Conservation (phyloP, 345 rosid species). For the Populus pruinosa region DNA sequence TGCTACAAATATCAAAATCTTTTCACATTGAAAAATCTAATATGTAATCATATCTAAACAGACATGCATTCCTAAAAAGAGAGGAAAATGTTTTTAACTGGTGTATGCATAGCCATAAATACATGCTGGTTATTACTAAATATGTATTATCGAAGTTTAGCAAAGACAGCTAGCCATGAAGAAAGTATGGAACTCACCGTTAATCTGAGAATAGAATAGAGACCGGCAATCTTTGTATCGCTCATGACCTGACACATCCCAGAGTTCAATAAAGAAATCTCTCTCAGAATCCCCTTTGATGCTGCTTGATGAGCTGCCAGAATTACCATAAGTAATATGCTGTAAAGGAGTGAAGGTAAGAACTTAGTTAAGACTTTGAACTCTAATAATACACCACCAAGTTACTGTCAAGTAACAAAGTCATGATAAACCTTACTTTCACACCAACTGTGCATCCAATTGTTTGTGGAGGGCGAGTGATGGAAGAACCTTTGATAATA, state of each 20-base stretch:
- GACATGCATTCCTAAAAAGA: background rate
- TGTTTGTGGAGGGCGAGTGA: constrained; percentile 78
- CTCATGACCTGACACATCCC: constrained; percentile 99
- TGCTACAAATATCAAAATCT: background rate
- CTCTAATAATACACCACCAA: constrained; percentile 6
- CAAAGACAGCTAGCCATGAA: background rate
- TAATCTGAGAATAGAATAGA: constrained; percentile 87
- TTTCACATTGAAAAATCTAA: background rate
- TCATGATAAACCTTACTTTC: constrained; percentile 51
- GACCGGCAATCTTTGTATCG: constrained; percentile 96
- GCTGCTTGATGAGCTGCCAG: constrained; percentile 91
- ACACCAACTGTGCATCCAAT: constrained; percentile 94
- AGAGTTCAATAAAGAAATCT: constrained; percentile 96
- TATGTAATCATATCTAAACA: background rate
- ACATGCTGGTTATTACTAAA: background rate
- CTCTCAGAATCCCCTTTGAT: constrained; percentile 84
- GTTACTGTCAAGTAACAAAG: background rate
- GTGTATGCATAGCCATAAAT: background rate
- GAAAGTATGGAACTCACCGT: constrained; percentile 48
- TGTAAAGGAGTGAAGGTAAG: constrained; percentile 26
- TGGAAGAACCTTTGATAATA: constrained; percentile 69
- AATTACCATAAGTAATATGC: constrained; percentile 73
- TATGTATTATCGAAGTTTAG: background rate
- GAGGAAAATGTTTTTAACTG: background rate
- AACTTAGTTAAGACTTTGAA: constrained; percentile 9